These are phyloP conservation scores for Aspergillus versicolor DNA, from an alignment of 2,329 filamentous ascomycete genomes.

Conservation along the genomic window DNA sequence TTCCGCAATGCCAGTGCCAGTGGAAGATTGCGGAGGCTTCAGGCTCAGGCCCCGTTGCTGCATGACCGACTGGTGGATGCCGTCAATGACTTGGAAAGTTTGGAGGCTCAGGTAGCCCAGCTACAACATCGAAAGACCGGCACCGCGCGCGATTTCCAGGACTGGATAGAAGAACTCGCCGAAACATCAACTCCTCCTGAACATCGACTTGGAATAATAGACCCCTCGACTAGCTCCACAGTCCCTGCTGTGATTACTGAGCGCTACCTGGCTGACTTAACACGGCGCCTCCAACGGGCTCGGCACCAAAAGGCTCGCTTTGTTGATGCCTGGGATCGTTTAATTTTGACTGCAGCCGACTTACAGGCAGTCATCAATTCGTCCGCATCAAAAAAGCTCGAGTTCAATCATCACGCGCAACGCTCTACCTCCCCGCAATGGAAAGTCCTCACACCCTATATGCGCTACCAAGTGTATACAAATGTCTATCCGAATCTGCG, in stretches of 20 bases:
- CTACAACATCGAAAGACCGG: conserved; percentile 78
- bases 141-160: conserved; percentile 71
- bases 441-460: conserved; percentile 72
- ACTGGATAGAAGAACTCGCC: conserved; percentile 94
- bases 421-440: conserved; percentile 55
- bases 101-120: conserved; percentile 78
- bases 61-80: conserved; percentile 89
- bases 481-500: conserved; percentile 69
- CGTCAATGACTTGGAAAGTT: conserved; percentile 71
- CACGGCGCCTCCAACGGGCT: conserved; percentile 75
- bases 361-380: conserved; percentile 84
- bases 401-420: conserved; percentile 64
- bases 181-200: conserved; percentile 74
- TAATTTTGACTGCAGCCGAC: conserved; percentile 72
- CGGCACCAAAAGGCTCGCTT: conserved; percentile 82
- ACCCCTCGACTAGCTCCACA: conserved; percentile 30
- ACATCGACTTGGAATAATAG: conserved; percentile 42
- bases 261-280: conserved; percentile 87
- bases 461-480: conserved; percentile 75
- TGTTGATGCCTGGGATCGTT: conserved; percentile 77
- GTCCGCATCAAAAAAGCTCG: conserved; percentile 73
- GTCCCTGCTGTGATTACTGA: conserved; percentile 86
- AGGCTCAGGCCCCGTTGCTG: conserved; percentile 73
- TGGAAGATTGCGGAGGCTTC: conserved; percentile 70
- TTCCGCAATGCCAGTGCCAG: conserved; percentile 78